Percentiles rank a stretch among this genome's conserved stretches.
phyloP scores from a whole-genome alignment of 2,329 filamentous ascomycete genomes.

The Scytalidium sp. region DNA sequence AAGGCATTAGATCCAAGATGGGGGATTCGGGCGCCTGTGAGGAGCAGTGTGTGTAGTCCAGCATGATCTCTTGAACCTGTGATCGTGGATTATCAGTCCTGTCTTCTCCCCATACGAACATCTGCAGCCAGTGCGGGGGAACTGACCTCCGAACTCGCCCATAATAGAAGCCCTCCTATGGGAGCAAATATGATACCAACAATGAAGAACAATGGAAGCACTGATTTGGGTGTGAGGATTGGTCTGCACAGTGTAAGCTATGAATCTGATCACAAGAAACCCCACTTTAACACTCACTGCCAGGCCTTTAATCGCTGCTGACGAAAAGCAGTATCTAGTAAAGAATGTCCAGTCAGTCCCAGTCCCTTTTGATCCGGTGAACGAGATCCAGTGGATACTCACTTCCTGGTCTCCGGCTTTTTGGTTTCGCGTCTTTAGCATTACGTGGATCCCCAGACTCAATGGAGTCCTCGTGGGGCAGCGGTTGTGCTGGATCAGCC shows the following conservation, averaged over 20 bases:
- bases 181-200: conserved; percentile 92
- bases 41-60: conserved; percentile 85
- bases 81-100: neutral
- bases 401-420: conserved; percentile 92
- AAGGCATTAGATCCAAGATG: conserved; percentile 49
- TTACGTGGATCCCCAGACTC: conserved; percentile 50
- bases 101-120: neutral
- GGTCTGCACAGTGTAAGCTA: conserved; percentile 54
- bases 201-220: conserved; percentile 85
- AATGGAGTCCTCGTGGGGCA: conserved; percentile 44
- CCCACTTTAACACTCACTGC: conserved; percentile 64
- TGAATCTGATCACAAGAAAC: conserved; percentile 5
- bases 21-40: conserved; percentile 46
- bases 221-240: conserved; percentile 92
- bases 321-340: conserved; percentile 86
- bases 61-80: conserved; percentile 83
- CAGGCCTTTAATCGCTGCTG: conserved; percentile 98
- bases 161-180: conserved; percentile 83
- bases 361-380: conserved; percentile 10
- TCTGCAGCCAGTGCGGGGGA: neutral
- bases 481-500: conserved; percentile 22
- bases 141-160: conserved; percentile 75
- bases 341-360: conserved; percentile 14
- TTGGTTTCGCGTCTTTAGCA: conserved; percentile 70
- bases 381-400: conserved; percentile 29